Conservation (phyloP, 2,329 filamentous ascomycete species). For the Ophiostoma australiae region DNA sequence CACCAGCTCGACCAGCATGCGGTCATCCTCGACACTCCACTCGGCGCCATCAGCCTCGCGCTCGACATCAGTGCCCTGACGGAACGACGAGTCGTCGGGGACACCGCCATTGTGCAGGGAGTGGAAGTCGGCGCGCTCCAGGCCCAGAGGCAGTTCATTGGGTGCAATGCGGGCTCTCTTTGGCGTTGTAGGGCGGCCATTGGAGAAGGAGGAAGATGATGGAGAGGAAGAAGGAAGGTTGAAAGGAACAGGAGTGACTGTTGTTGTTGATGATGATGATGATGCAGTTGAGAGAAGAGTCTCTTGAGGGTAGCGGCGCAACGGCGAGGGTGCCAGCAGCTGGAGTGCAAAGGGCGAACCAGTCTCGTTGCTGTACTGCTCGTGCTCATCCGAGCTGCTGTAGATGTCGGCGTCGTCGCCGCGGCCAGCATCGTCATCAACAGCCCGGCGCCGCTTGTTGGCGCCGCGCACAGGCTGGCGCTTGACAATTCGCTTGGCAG, state of each 20-base stretch:
- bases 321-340: slow-evolving; percentile 12
- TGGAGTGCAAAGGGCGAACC: slow-evolving; percentile 15
- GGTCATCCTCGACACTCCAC: slow-evolving; percentile 61
- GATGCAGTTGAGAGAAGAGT: not conserved
- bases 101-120: slow-evolving; percentile 38
- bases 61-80: slow-evolving; percentile 38
- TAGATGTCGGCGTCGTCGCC: slow-evolving; percentile 40
- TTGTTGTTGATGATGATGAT: not conserved
- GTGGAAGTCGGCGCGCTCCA: slow-evolving; percentile 57
- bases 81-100: slow-evolving; percentile 26
- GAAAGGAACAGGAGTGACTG: not conserved
- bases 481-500: slow-evolving; percentile 47
- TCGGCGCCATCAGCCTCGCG: slow-evolving; percentile 43
- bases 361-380: slow-evolving; percentile 30
- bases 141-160: slow-evolving; percentile 54
- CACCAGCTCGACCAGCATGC: slow-evolving; percentile 61
- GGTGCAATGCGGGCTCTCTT: slow-evolving; percentile 58
- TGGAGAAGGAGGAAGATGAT: slow-evolving; percentile 21
- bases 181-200: slow-evolving; percentile 47
- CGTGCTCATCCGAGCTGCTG: slow-evolving; percentile 20
- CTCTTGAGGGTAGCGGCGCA: not conserved
- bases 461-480: slow-evolving; percentile 42
- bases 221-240: not conserved
- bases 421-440: slow-evolving; percentile 41
- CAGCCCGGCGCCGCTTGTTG: slow-evolving; percentile 51